These are phyloP conservation scores for Blumeria hordei DNA, from an alignment of 2,329 filamentous ascomycete genomes.

Conservation along the genomic window DNA sequence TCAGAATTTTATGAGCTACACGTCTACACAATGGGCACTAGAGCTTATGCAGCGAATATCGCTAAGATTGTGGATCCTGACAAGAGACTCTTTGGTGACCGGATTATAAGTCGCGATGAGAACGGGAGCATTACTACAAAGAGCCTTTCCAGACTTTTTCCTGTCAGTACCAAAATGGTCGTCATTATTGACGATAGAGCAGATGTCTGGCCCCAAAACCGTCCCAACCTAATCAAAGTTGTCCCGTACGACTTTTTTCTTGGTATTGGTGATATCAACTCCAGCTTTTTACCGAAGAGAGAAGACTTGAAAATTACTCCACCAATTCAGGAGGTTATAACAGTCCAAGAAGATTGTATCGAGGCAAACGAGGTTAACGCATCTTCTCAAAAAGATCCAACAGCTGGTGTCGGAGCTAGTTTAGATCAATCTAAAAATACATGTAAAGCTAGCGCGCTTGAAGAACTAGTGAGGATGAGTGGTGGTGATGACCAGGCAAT, in stretches of 20 bases:
- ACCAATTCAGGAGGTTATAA: constrained; percentile 7
- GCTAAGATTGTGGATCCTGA: constrained; percentile 83
- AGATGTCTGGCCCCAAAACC: constrained; percentile 84
- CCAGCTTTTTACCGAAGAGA: constrained; percentile 75
- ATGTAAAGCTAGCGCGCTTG: constrained; percentile 24
- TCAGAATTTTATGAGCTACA: constrained; percentile 77
- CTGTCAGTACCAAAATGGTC: constrained; percentile 95
- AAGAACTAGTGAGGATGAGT: constrained; percentile 55
- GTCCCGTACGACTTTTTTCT: constrained; percentile 94
- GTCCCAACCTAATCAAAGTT: constrained; percentile 82
- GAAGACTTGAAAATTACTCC: constrained; percentile 21
- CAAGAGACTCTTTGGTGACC: constrained; percentile 71
- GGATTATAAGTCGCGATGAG: constrained; percentile 89
- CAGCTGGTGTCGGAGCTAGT: not conserved
- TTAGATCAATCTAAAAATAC: constrained; percentile 3
- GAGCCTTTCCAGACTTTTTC: constrained; percentile 73
- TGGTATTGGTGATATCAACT: constrained; percentile 96
- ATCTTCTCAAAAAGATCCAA: not conserved
- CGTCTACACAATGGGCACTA: constrained; percentile 97
- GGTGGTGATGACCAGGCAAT: constrained; percentile 37
- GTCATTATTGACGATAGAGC: constrained; percentile 95
- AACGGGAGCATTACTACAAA: constrained; percentile 85
- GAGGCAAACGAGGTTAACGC: constrained; percentile 16
- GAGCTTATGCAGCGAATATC: constrained; percentile 84
- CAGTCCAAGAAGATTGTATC: not conserved